phyloP scores from a whole-genome alignment of 106 monocot genomes.

The Dendrobium officinale region DNA sequence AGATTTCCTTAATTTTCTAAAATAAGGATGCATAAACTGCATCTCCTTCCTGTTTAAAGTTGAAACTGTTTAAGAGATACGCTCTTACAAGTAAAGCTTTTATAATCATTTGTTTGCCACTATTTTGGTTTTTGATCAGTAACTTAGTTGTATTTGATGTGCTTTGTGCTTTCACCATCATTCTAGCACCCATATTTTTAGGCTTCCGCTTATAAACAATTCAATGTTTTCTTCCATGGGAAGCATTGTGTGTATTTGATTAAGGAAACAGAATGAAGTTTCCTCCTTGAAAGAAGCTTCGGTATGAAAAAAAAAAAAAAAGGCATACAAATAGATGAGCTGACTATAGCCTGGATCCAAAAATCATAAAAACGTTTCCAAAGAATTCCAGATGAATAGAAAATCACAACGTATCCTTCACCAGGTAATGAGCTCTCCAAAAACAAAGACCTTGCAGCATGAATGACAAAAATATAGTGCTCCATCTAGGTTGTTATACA shows the following conservation, averaged over 20 bases:
- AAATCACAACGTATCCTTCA: not conserved
- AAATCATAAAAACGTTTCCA: not conserved
- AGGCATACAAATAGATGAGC: not conserved
- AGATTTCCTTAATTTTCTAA: not conserved
- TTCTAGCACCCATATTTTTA: not conserved
- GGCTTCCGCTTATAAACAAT: not conserved
- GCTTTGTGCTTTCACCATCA: not conserved
- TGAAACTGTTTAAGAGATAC: not conserved
- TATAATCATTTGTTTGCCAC: not conserved
- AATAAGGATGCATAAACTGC: not conserved
- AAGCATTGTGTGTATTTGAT: not conserved
- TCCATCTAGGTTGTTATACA: not conserved
- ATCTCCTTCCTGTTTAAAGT: not conserved
- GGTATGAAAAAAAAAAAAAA: not conserved
- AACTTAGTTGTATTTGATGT: not conserved
- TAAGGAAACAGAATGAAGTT: not conserved
- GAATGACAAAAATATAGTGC: not conserved
- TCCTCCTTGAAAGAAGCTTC: not conserved
- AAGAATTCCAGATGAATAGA: not conserved
- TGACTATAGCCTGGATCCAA: not conserved
- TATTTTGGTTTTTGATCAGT: not conserved
- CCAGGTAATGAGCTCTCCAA: not conserved
- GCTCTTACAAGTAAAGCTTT: not conserved
- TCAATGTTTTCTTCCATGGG: not conserved
- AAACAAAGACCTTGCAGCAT: not conserved